These are phyloP conservation scores for Xanthoconium purpureum DNA, from an alignment of 768 basidiomycete genomes.

Conservation along the genomic window DNA sequence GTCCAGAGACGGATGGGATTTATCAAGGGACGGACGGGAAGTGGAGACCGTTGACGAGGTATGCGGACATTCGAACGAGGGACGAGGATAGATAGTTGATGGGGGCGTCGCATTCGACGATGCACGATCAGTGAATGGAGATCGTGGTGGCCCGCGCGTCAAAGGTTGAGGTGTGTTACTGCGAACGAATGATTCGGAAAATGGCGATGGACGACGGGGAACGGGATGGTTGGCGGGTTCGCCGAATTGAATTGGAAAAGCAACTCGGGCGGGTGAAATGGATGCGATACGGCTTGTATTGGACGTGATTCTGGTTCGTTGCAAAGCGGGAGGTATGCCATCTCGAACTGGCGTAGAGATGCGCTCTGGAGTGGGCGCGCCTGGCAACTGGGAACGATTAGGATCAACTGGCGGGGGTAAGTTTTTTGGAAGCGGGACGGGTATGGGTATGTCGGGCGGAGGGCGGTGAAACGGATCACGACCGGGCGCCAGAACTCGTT, in stretches of 20 bases:
- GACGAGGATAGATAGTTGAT: slow-evolving; percentile 5
- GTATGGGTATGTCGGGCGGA: slow-evolving; percentile 22
- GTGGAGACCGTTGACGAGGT: slow-evolving; percentile 14
- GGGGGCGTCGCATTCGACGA: slow-evolving; percentile 12
- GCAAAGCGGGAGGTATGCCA: slow-evolving; percentile 11
- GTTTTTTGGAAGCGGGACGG: slow-evolving; percentile 3
- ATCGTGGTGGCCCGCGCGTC: slow-evolving; percentile 1
- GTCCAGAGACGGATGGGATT: slow-evolving; percentile 16
- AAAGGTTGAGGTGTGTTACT: slow-evolving; percentile 11
- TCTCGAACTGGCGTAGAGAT: slow-evolving; percentile 16
- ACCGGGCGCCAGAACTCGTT: slow-evolving; percentile 7
- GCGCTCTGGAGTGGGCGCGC: slow-evolving; percentile 10
- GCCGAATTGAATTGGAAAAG: slow-evolving; percentile 11
- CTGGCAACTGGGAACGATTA: slow-evolving; percentile 2
- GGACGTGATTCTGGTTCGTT: slow-evolving; percentile 21
- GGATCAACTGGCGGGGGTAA: slow-evolving; percentile 1
- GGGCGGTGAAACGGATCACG: slow-evolving; percentile 29
- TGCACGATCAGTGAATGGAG: slow-evolving; percentile 5
- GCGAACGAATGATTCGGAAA: slow-evolving; percentile 7
- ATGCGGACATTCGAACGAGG: slow-evolving; percentile 17
- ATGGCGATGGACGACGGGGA: slow-evolving; percentile 12
- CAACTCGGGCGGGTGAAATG: slow-evolving; percentile 7
- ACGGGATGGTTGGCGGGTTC: slow-evolving; percentile 8
- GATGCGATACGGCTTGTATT: slow-evolving; percentile 7
- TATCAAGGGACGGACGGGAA: slow-evolving; percentile 18